phyloP scores from a whole-genome alignment of 352 stramenopile genomes.

The Phytophthora tentaculata region DNA sequence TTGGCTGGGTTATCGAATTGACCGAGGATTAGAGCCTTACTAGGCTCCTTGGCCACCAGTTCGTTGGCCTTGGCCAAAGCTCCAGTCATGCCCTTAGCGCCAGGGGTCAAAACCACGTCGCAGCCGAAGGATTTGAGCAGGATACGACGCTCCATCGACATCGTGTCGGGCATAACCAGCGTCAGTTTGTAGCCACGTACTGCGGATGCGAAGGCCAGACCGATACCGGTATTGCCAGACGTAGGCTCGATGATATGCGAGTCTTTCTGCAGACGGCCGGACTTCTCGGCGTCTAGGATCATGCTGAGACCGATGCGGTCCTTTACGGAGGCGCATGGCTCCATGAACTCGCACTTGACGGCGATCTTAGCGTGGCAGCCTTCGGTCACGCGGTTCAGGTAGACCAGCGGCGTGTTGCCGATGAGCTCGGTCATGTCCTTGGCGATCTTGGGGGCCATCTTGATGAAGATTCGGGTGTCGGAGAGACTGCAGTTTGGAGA shows the following conservation, averaged over 20 bases:
- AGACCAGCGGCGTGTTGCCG: conserved; percentile 94
- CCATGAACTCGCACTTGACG: conserved; percentile 92
- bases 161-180: conserved; percentile 96
- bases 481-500: conserved; percentile 25
- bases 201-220: conserved; percentile 91
- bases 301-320: conserved; percentile 89
- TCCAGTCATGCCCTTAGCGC: conserved; percentile 81
- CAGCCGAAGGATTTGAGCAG: conserved; percentile 94
- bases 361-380: conserved; percentile 84
- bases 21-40: conserved; percentile 82
- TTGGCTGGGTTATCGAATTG: conserved; percentile 98
- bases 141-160: conserved; percentile 96
- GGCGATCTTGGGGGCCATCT: conserved; percentile 78
- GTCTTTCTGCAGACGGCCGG: conserved; percentile 71
- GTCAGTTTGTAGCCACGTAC: conserved; percentile 93
- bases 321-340: conserved; percentile 88
- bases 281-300: conserved; percentile 81
- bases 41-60: conserved; percentile 73
- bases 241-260: conserved; percentile 94
- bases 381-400: conserved; percentile 88
- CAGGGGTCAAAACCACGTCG: conserved; percentile 93
- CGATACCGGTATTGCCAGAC: conserved; percentile 96
- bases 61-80: conserved; percentile 81
- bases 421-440: conserved; percentile 95
- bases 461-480: conserved; percentile 2